These are phyloP conservation scores for Melanopsichium pennsylvanicum DNA, from an alignment of 1,284 basidiomycete genomes.

Conservation along the genomic window DNA sequence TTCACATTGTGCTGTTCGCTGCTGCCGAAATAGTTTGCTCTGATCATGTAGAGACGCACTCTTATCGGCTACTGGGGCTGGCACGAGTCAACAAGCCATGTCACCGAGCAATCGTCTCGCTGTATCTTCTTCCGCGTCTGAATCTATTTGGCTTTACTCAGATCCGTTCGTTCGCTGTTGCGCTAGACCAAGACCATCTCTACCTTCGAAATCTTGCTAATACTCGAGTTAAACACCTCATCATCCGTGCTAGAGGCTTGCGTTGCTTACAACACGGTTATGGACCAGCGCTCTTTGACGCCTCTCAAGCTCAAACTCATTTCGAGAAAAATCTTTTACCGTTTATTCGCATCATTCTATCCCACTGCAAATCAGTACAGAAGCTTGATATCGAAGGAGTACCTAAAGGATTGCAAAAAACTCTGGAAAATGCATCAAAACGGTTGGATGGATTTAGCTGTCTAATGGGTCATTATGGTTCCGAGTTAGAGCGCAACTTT, in stretches of 20 bases:
- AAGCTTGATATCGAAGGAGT: slow-evolving; percentile 22
- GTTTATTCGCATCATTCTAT: slow-evolving; percentile 12
- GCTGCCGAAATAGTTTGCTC: slow-evolving; percentile 5
- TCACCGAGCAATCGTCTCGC: slow-evolving; percentile 13
- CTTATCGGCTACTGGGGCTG: slow-evolving; percentile 11
- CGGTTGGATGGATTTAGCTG: slow-evolving; percentile 7
- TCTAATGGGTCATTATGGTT: slow-evolving; percentile 26
- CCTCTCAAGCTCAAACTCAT: slow-evolving; percentile 26
- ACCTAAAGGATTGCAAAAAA: slow-evolving; percentile 4
- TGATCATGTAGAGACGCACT: not conserved
- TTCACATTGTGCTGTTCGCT: slow-evolving; percentile 21
- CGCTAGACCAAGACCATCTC: slow-evolving; percentile 18
- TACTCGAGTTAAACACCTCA: slow-evolving; percentile 3
- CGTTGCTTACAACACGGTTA: not conserved
- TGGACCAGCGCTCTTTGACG: slow-evolving; percentile 33
- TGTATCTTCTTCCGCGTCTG: slow-evolving; percentile 7
- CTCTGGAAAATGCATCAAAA: not conserved
- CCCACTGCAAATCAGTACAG: slow-evolving; percentile 1
- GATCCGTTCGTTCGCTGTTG: slow-evolving; percentile 15
- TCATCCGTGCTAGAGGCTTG: slow-evolving; percentile 7
- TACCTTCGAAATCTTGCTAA: slow-evolving; percentile 8
- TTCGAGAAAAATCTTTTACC: slow-evolving; percentile 20
- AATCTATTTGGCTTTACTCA: slow-evolving; percentile 14
- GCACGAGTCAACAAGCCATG: slow-evolving; percentile 19
- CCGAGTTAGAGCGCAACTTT: slow-evolving; percentile 20